Base-by-base conservation (phyloP, 176 grass and related monocot species). In the sorghum (Sorghum bicolor) region DNA sequence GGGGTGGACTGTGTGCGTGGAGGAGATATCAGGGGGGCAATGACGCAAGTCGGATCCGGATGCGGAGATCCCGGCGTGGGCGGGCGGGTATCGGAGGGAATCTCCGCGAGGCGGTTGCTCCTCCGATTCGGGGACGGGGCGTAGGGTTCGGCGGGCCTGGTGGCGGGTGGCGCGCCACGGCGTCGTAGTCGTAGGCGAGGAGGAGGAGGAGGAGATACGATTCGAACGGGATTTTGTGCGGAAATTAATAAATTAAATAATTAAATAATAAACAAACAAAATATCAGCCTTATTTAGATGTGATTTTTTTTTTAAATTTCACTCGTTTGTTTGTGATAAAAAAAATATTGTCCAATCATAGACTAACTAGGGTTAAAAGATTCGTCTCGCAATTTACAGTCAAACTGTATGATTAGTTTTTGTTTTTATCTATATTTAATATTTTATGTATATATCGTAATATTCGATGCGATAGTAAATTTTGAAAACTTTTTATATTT, bases 81-180 rank as follows among this genome's bases (percentile, higher is more conserved):
- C 13, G 4, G 16, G 41, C 1, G 17, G 71, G 68, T n/a, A 1
- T 30, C 19, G 70, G 73, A 8, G 62, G n/a, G 16, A 72, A 82
- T 60, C 24, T 73, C 40, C 6, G 39, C 2, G 16, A 13, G 8
- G 4, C 0, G 78, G 1, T 4, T 69, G n/a, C n/a, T 10, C 11
- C 12, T 28, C 13, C 11, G 70, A 44, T 7, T 64, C 44, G 55
- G 52, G 11, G 47, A n/a, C n/a, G n/a, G 48, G 26, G 72, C n/a
- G n/a, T n/a, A 44, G n/a, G 33, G 12, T 69, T 87, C 19, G 72
- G 31, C 19, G 26, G 25, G 37, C 5, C 12, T 4, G 48, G 5
- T 41, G 52, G 36, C 36, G 62, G 70, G 80, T 25, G 69, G 29
- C 58, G 80, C 57, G 12, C 28, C 79, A 76, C 86, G 36, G 33